Conservation (phyloP, 192 early-diverging fungal genomes). For the Lobosporangium transversale region DNA sequence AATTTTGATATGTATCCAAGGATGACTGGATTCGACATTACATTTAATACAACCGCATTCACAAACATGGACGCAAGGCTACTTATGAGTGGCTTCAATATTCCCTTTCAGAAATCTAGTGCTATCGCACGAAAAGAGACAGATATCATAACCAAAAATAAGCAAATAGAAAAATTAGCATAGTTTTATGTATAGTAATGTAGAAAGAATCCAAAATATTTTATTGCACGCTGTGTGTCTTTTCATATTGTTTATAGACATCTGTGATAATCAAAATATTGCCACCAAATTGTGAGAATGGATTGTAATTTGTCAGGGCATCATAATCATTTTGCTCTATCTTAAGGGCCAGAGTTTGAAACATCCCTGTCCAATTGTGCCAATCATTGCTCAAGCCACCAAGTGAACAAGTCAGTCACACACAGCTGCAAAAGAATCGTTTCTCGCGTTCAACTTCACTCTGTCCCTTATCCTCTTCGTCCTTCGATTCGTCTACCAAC, state of each 20-base stretch:
- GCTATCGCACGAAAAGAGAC: constrained; percentile 4
- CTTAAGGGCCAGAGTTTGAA: not conserved
- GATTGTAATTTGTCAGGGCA: too few species aligned
- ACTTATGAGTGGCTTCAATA: constrained; percentile 87
- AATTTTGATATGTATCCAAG: constrained; percentile 94
- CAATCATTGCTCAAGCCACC: constrained; percentile 32
- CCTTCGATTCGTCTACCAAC: not conserved
- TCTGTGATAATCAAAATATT: too few species aligned
- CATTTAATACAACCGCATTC: constrained; percentile 83
- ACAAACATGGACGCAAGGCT: constrained; percentile 81
- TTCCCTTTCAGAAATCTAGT: constrained; percentile 76
- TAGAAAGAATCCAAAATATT: too few species aligned
- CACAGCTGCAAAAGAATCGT: not conserved
- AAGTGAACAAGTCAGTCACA: constrained; percentile 2
- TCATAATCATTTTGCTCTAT: too few species aligned
- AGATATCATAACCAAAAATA: not conserved
- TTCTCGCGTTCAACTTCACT: not conserved
- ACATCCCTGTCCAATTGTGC: too few species aligned
- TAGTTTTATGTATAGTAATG: too few species aligned
- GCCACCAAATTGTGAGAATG: too few species aligned
- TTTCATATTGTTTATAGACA: too few species aligned
- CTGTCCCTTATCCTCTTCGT: not conserved
- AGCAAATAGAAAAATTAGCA: not conserved
- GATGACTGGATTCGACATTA: constrained; percentile 88
- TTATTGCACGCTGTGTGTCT: too few species aligned